phyloP scores from a whole-genome alignment of 106 monocot genomes.

The Vanilla planifolia region DNA sequence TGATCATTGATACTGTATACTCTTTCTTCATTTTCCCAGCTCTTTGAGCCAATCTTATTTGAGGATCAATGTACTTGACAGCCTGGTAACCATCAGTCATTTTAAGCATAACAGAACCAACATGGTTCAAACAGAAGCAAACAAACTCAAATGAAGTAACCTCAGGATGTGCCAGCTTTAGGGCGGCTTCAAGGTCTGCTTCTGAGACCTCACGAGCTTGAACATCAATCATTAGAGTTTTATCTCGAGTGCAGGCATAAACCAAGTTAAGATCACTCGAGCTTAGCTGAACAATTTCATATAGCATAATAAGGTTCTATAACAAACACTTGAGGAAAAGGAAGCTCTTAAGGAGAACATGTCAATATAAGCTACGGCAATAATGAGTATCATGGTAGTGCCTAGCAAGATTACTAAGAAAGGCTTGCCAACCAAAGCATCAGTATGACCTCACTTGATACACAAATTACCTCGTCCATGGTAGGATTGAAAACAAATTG shows the following conservation, averaged over 20 bases:
- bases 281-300: constrained; percentile 43
- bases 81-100: constrained; percentile 50
- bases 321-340: neutral
- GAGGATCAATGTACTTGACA: constrained; percentile 87
- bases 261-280: constrained; percentile 94
- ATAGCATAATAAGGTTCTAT: neutral
- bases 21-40: constrained; percentile 88
- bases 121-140: constrained; percentile 5
- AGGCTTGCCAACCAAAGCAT: neutral
- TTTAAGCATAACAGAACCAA: neutral
- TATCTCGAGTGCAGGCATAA: constrained; percentile 93
- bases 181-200: constrained; percentile 68
- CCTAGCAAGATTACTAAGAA: neutral
- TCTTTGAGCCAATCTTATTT: constrained; percentile 82
- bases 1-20: constrained; percentile 77
- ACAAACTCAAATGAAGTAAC: constrained; percentile 22
- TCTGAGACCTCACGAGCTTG: constrained; percentile 97
- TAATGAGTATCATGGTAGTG: too few relatives aligned
- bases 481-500: constrained; percentile 81
- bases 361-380: neutral
- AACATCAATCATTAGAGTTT: constrained; percentile 96
- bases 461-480: constrained; percentile 66
- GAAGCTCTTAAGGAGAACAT: neutral
- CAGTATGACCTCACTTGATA: neutral
- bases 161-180: constrained; percentile 89